A percentile compares a stretch with the other conserved stretches of the same genome.
Evolutionary conservation across 2,329 filamentous ascomycete species (phyloP).

Genomic region (Aschersonia sp.): DNA sequence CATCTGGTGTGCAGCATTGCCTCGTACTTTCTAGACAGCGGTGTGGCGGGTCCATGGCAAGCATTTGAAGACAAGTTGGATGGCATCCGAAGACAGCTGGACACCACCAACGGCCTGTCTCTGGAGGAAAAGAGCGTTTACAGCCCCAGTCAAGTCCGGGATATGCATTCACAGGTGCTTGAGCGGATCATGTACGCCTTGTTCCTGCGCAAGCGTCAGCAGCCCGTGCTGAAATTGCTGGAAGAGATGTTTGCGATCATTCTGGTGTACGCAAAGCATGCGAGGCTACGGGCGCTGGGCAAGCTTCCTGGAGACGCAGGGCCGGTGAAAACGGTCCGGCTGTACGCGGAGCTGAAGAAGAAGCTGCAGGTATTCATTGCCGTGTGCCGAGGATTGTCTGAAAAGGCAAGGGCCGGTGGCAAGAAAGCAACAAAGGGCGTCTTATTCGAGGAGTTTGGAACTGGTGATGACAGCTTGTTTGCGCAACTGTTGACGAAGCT

Average conservation of each 20-base stretch:
- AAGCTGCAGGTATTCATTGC: conserved; percentile 62
- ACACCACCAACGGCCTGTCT: conserved; percentile 19
- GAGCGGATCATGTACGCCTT: conserved; percentile 63
- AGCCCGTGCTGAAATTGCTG: conserved; percentile 55
- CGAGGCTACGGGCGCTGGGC: conserved; percentile 23
- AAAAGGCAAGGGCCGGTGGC: conserved; percentile 35
- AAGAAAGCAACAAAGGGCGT: conserved; percentile 2
- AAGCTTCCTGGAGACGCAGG: conserved; percentile 7
- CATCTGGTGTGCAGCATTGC: conserved; percentile 63
- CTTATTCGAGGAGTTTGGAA: conserved; percentile 16
- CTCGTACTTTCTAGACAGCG: conserved; percentile 68
- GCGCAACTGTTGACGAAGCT: conserved; percentile 53
- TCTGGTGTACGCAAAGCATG: conserved; percentile 51
- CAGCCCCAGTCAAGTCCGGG: conserved; percentile 52
- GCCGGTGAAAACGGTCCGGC: conserved; percentile 15
- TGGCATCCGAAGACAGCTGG: conserved; percentile 43
- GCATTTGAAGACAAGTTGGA: conserved; percentile 53
- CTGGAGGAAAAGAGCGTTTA: conserved; percentile 16
- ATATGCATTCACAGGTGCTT: conserved; percentile 57
- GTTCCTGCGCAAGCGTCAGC: conserved; percentile 60
- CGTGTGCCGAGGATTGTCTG: conserved; percentile 53
- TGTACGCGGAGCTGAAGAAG: conserved; percentile 55
- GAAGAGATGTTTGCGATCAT: conserved; percentile 64
- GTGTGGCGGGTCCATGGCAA: conserved; percentile 59
- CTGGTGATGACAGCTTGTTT: conserved; percentile 42